Evolutionary conservation across 768 basidiomycete species (phyloP).

Genomic region (Suillus variegatus): DNA sequence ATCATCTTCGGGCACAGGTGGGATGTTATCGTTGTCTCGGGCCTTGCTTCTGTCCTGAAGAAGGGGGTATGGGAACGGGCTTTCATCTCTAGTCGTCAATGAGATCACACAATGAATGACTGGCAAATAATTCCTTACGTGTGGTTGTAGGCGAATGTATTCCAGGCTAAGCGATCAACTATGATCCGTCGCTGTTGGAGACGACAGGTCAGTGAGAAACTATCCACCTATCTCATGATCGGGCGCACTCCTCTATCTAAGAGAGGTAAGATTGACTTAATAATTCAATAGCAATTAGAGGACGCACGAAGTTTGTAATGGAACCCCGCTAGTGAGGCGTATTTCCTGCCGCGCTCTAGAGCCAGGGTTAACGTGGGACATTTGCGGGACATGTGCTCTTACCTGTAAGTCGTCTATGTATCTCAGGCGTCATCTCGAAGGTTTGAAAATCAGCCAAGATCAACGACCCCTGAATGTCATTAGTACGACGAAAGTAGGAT

Average conservation of each 20-base stretch:
- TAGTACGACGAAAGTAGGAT: neutral
- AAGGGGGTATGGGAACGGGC: neutral
- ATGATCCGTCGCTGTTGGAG: slow-evolving; percentile 6
- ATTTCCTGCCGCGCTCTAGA: slow-evolving; percentile 10
- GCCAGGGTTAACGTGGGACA: neutral
- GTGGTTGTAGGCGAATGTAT: neutral
- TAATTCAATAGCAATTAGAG: neutral
- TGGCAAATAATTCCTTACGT: neutral
- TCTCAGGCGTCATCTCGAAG: slow-evolving; percentile 2
- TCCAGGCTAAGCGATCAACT: slow-evolving; percentile 6
- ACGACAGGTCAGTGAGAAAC: neutral
- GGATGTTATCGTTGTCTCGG: neutral
- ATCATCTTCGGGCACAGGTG: neutral
- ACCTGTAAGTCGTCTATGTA: neutral
- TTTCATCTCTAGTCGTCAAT: neutral
- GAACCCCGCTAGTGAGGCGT: slow-evolving; percentile 3
- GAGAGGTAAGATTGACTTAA: neutral
- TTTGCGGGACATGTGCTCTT: neutral
- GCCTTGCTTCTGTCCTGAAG: neutral
- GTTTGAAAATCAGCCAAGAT: slow-evolving; percentile 5
- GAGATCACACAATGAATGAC: neutral
- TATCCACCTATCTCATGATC: neutral
- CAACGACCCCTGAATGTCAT: slow-evolving; percentile 3
- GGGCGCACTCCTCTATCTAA: slow-evolving; percentile 3
- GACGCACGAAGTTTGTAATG: slow-evolving; percentile 8